Base-by-base conservation (phyloP, 2,329 filamentous ascomycete genomes). In the Venturia effusa region DNA sequence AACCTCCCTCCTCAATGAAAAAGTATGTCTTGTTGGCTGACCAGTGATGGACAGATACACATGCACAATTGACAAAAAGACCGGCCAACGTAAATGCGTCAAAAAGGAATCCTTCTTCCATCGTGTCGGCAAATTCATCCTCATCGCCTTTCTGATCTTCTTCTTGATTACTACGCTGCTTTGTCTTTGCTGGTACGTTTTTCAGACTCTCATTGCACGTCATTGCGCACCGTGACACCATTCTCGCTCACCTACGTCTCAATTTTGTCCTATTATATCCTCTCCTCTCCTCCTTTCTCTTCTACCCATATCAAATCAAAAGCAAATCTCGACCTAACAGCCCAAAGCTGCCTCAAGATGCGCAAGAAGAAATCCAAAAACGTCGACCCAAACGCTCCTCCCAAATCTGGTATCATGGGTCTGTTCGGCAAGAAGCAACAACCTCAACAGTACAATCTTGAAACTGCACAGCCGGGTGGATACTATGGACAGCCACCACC, bases 71-170 rank as follows among this genome's bases (percentile, higher is more conserved):
- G 48, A 63, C 61, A 63, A n/a, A 39, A n/a, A 39, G n/a, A n/a
- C n/a, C 61, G 43, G 40, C 17, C 30, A 41, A 17, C 45, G 37
- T 2, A 22, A 2, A 8, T 37, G 32, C 51, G 13, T 8, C 7
- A 63, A 41, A 24, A 37, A 63, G 19, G 4, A 10, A 2, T 57
- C 45, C 17, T 63, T 63, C 61, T 63, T 63, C 22, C 61, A 63
- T 30, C 43, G 61, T 30, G 61, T 63, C 10, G 61, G 61, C n/a
- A 45, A 48, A 37, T 63, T 39, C 45, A 63, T 63, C 30, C 61
- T 63, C 32, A 63, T 59, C 32, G 61, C 45, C n/a, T 5, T 63
- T 13, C 48, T 63, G 15, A 11, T 63, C 61, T 63, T 63, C 61
- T 45, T 63, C 8, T 30, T 22, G 19, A 27, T 63, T 17, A n/a